These are phyloP conservation scores for Quercus ilex DNA, from an alignment of 306 rosid species.

Conservation along the genomic window DNA sequence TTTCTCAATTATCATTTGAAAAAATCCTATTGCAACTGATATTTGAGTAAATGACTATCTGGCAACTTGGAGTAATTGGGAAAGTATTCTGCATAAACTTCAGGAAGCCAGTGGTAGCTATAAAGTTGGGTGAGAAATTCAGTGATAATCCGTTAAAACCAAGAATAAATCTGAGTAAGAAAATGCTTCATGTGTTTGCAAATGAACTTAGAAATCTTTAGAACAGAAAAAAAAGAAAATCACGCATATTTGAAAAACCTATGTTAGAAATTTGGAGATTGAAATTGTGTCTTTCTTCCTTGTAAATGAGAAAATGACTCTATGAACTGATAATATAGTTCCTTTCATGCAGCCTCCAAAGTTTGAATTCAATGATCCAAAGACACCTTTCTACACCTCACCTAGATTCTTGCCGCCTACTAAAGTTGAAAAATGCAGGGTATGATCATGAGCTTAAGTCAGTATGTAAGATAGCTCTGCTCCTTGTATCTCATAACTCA, in stretches of 20 bases:
- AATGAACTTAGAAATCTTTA: too few species aligned
- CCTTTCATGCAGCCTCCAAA: constrained; percentile 63
- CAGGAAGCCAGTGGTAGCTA: neutral
- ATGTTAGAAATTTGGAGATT: neutral
- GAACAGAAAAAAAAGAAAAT: neutral
- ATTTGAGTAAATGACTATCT: neutral
- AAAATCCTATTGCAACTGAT: neutral
- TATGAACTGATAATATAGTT: constrained; percentile 19
- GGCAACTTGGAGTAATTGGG: neutral
- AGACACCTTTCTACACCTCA: constrained; percentile 96
- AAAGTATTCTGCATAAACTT: neutral
- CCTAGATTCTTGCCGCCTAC: constrained; percentile 98
- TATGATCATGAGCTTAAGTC: constrained; percentile 32
- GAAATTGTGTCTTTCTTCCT: neutral
- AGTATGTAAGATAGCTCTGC: neutral
- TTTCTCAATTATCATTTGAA: neutral
- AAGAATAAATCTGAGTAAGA: neutral
- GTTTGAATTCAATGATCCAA: constrained; percentile 86
- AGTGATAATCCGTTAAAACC: neutral
- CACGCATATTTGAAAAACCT: neutral
- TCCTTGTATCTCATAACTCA: constrained; percentile 16
- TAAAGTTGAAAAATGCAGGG: constrained; percentile 96
- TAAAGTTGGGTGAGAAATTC: neutral
- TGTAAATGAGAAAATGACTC: neutral
- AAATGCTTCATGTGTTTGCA: neutral